Conservation (phyloP, 495 filamentous ascomycete genomes). For the Lophiotrema nucula region DNA sequence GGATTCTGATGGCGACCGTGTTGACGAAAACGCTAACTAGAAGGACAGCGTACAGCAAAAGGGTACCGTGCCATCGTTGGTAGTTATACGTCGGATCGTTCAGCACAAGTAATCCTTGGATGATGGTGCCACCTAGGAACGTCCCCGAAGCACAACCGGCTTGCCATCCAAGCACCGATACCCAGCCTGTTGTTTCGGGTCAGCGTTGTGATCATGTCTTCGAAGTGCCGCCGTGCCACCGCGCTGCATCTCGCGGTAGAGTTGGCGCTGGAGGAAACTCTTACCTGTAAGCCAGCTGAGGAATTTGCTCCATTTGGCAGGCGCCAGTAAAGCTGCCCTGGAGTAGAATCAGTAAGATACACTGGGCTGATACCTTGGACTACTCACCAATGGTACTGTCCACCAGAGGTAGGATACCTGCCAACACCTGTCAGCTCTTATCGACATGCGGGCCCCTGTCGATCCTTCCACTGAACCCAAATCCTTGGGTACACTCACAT, state of each 20-base stretch:
- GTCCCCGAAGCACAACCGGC: constrained; percentile 26
- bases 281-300: constrained; percentile 15
- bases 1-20: constrained; percentile 22
- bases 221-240: too few relatives aligned
- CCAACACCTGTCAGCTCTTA: background rate
- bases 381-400: constrained; percentile 42
- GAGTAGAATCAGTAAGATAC: too few relatives aligned
- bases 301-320: constrained; percentile 12
- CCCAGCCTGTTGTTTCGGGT: constrained; percentile 14
- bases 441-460: background rate
- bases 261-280: background rate
- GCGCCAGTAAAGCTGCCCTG: constrained; percentile 22
- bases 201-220: too few relatives aligned
- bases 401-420: constrained; percentile 33
- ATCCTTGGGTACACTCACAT: too few relatives aligned
- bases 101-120: constrained; percentile 33
- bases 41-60: constrained; percentile 29
- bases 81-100: constrained; percentile 34
- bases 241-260: too few relatives aligned
- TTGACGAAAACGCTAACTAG: constrained; percentile 28
- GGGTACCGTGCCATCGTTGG: constrained; percentile 33
- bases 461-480: too few relatives aligned
- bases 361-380: too few relatives aligned
- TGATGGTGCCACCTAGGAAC: constrained; percentile 31
- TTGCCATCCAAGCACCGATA: constrained; percentile 14